Conservation (phyloP, 164 flowering plant species). For the Pachysandra terminalis region DNA sequence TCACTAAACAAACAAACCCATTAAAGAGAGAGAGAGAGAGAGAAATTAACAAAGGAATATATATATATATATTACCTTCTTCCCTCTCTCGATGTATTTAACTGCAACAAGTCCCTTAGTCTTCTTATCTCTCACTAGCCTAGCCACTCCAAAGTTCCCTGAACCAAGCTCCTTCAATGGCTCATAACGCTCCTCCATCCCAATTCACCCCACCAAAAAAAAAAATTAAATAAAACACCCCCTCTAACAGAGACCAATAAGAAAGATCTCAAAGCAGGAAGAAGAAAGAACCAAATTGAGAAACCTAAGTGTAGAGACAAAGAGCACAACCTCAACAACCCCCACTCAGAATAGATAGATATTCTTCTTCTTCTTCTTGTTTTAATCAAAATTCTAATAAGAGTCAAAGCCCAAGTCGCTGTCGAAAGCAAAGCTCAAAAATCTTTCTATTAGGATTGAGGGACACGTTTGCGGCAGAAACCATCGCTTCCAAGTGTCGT, state of each 20-base stretch:
- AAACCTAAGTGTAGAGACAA: background rate
- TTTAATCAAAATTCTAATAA: no score
- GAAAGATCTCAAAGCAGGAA: background rate
- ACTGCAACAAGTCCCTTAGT: constrained; percentile 57
- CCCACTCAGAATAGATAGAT: no score
- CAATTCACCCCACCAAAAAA: background rate
- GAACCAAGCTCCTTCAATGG: constrained; percentile 48
- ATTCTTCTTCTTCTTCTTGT: no score
- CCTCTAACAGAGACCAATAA: background rate
- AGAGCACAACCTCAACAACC: no score
- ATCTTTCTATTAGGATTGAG: background rate
- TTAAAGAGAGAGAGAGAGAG: no score
- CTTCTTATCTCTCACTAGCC: constrained; percentile 51
- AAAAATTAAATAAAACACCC: background rate
- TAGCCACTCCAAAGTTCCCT: constrained; percentile 57
- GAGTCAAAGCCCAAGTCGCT: no score
- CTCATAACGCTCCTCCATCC: constrained; percentile 54
- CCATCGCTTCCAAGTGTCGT: constrained; percentile 6
- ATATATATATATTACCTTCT: constrained; percentile 27
- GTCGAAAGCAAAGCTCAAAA: no score
- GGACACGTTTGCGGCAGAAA: constrained; percentile 5
- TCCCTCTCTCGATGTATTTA: constrained; percentile 50
- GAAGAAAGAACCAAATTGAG: background rate
- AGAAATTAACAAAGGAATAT: background rate
- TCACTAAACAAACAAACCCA: background rate